phyloP scores from a whole-genome alignment of 139 green algal species.

The Parachlorella kessleri region DNA sequence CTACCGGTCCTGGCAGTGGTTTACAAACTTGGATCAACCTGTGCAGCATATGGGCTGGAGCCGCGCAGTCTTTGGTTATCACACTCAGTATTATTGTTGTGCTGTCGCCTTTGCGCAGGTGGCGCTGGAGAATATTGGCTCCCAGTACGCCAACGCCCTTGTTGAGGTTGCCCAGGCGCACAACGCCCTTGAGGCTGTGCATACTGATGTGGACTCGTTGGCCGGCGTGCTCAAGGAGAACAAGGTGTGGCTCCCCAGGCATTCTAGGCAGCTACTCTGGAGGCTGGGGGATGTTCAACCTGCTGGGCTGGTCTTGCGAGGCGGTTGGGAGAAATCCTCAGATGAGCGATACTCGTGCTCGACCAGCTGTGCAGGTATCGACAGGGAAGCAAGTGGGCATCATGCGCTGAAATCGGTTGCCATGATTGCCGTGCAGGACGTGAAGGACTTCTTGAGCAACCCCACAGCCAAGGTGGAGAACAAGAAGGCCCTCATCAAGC shows the following conservation, averaged over 20 bases:
- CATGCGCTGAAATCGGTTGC: background rate
- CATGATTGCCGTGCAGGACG: constrained; percentile 29
- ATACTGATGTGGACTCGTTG: constrained; percentile 84
- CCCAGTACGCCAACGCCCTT: constrained; percentile 93
- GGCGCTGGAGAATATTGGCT: constrained; percentile 53
- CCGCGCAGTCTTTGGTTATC: background rate
- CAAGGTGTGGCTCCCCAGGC: constrained; percentile 8
- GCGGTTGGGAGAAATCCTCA: too few species aligned
- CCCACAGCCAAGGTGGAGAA: constrained; percentile 79
- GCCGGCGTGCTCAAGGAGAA: constrained; percentile 66
- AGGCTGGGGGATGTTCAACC: background rate
- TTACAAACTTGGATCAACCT: background rate
- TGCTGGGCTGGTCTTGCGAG: background rate
- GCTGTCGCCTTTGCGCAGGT: constrained; percentile 18
- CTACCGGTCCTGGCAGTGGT: background rate
- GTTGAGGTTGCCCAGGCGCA: constrained; percentile 88
- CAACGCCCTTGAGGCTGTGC: constrained; percentile 85
- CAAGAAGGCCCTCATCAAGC: constrained; percentile 90
- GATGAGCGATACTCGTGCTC: too few species aligned
- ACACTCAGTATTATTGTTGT: too few species aligned
- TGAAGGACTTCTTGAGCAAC: constrained; percentile 87
- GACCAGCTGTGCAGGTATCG: too few species aligned
- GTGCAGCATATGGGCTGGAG: background rate
- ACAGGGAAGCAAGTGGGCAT: too few species aligned
- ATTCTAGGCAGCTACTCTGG: background rate